phyloP scores from a whole-genome alignment of 352 stramenopile genomes.

The Globisporangium nodosum region DNA sequence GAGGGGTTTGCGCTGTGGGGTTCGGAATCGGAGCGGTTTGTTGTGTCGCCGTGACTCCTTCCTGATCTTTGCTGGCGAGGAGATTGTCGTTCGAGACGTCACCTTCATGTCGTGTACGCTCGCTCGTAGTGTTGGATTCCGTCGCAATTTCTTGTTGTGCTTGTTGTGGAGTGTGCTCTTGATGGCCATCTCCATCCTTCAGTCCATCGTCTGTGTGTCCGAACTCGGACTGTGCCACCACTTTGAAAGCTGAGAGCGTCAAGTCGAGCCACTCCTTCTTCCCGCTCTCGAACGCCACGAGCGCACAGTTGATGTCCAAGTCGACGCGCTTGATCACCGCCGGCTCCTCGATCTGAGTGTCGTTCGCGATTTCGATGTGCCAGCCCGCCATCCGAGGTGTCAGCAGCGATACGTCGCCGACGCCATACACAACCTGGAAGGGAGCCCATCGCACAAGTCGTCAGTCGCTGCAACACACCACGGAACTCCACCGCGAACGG shows the following conservation, averaged over 20 bases:
- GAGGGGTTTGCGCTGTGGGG: neutral
- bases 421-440: constrained; percentile 32
- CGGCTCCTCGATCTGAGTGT: constrained; percentile 15
- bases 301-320: constrained; percentile 44
- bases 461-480: no score
- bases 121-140: neutral
- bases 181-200: neutral
- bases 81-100: neutral
- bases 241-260: constrained; percentile 35
- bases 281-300: constrained; percentile 35
- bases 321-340: constrained; percentile 47
- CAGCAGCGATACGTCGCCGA: constrained; percentile 28
- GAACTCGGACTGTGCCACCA: constrained; percentile 12
- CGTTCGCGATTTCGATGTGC: constrained; percentile 34
- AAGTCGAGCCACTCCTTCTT: constrained; percentile 55
- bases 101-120: neutral
- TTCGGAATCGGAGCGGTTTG: neutral
- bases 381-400: constrained; percentile 31
- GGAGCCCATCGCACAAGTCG: no score
- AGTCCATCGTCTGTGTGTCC: neutral
- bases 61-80: neutral
- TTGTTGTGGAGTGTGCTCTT: neutral
- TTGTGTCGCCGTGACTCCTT: neutral
- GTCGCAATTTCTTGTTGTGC: neutral
- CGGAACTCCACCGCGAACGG: neutral